Conservation (phyloP, 23 red algal species). For the Gracilaria gracilis region DNA sequence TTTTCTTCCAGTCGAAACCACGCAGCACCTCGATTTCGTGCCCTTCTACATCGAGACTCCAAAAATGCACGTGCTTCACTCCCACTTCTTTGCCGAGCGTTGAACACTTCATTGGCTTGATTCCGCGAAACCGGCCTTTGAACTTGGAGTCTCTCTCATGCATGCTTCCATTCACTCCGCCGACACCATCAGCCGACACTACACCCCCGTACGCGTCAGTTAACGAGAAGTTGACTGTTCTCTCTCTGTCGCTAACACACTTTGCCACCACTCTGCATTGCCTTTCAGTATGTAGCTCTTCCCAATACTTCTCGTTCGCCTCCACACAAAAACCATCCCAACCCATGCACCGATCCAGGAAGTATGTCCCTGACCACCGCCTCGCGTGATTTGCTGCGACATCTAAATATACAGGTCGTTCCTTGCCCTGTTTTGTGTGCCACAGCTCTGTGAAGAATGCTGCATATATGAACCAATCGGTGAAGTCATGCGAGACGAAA, state of each 20-base stretch:
- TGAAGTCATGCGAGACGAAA: constrained; percentile 45
- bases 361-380: constrained; percentile 56
- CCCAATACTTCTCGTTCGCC: constrained; percentile 65
- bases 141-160: constrained; percentile 32
- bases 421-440: constrained; percentile 1
- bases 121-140: constrained; percentile 30
- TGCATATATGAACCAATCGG: constrained; percentile 58
- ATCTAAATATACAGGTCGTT: constrained; percentile 64
- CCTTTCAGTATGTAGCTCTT: constrained; percentile 29
- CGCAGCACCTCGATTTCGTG: constrained; percentile 61
- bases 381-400: constrained; percentile 73
- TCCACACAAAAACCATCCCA: constrained; percentile 76
- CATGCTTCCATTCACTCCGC: constrained; percentile 43
- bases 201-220: constrained; percentile 50
- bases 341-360: constrained; percentile 67
- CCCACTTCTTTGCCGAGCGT: constrained; percentile 41
- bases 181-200: background rate
- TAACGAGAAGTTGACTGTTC: constrained; percentile 63
- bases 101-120: constrained; percentile 62
- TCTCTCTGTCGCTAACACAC: constrained; percentile 53
- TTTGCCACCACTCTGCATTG: constrained; percentile 51
- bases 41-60: constrained; percentile 75
- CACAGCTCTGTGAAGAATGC: constrained; percentile 51
- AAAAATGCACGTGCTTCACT: constrained; percentile 36
- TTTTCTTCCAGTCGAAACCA: constrained; percentile 66